Base-by-base conservation (phyloP, 2,329 filamentous ascomycete species). In the Penicillium sp. region DNA sequence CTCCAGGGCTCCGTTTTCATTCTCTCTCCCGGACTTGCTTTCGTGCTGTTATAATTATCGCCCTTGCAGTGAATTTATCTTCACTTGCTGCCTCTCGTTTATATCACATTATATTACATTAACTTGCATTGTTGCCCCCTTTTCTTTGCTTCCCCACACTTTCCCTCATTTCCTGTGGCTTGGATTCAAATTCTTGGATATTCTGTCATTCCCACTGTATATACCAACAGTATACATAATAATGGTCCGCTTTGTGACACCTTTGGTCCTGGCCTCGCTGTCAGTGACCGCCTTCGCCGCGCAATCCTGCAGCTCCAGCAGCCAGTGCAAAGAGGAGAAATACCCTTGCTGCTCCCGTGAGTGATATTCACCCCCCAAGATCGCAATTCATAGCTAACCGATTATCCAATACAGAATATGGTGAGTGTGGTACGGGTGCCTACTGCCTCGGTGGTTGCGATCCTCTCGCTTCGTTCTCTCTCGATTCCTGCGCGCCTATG, bases 391-490 rank as follows among this genome's bases (percentile, higher is more conserved):
- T 38, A 58, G 65, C 45, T 62, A 38, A 52, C 37, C 54, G 27
- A 38, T 31, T 43, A 54, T 47, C 46, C 53, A 55, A 42, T 67
- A 50, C 70, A 96, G 91, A 94, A 77, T 97, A 97, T 77, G 91
- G 91, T 68, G 83, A 93, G 76, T 97, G 94, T 71, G 94, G 93
- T 79, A 86, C 92, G 56, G 94, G 94, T 69, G 94, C 93, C 56
- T 97, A 90, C 83, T 99, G 94, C 72, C 85, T 99, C 21, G 94
- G 94, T 69, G 94, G 94, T 62, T 99, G 94, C 80, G 93, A 97
- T 73, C 90, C 92, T 33, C 84, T 87, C 71, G 88, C 88, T 78
- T 97, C 93, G 48, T 89, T 87, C 80, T 85, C 85, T 13, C 83
- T 97, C 67, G 86, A 95, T 65, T 87, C 93, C 2, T 99, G 94